Evolutionary conservation across 1,284 basidiomycete species (phyloP).

Genomic region (Earliella scabrosa): DNA sequence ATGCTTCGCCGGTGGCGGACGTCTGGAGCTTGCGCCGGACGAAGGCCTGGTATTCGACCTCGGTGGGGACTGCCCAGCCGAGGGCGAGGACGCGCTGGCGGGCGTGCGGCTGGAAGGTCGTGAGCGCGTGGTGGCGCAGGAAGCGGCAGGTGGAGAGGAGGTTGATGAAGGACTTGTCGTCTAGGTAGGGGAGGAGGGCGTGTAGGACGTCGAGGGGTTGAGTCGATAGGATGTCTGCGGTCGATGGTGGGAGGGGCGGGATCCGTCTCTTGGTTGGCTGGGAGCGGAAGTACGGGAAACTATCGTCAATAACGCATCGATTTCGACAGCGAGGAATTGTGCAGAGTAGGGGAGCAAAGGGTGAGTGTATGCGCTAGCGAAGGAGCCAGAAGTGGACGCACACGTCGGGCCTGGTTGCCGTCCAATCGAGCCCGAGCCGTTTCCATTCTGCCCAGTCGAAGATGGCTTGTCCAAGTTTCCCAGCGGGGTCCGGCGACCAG

Average conservation of each 20-base stretch:
- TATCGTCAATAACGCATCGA: conserved; percentile 8
- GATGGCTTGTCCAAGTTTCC: no score
- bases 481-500: conserved; percentile 30
- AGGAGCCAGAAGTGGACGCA: conserved; percentile 6
- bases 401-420: conserved; percentile 28
- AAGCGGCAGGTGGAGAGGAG: conserved; percentile 32
- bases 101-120: conserved; percentile 30
- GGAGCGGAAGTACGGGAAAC: conserved; percentile 30
- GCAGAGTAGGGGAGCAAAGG: not conserved
- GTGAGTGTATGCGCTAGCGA: not conserved
- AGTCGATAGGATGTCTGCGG: conserved; percentile 25
- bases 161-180: conserved; percentile 23
- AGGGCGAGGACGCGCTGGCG: conserved; percentile 29
- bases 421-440: conserved; percentile 21
- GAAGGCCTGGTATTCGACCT: conserved; percentile 18
- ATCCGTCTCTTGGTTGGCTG: no score
- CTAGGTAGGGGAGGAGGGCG: conserved; percentile 27
- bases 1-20: not conserved
- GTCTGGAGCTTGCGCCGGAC: not conserved
- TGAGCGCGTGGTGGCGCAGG: conserved; percentile 31
- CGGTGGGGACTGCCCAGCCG: conserved; percentile 30
- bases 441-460: no score
- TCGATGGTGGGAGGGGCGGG: not conserved
- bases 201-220: conserved; percentile 30
- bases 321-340: no score